phyloP scores from a whole-genome alignment of 2,329 filamentous ascomycete genomes.

The Phymatotrichopsis omnivora region DNA sequence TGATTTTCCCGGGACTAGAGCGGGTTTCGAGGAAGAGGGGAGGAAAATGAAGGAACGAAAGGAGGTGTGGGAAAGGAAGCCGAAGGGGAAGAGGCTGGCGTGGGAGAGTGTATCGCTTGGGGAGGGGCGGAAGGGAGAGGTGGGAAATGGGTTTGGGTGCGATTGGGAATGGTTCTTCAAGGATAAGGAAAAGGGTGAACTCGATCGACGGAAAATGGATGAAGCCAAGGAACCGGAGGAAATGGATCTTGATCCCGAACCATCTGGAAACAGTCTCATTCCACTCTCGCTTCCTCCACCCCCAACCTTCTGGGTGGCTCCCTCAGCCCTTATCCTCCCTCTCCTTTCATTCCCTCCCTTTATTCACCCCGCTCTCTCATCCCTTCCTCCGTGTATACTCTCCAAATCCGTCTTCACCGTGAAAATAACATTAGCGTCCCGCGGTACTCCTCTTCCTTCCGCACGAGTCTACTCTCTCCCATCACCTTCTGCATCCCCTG shows the following conservation, averaged over 20 bases:
- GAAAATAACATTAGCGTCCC: constrained; percentile 54
- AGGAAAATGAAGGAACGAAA: constrained; percentile 51
- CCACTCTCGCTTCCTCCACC: background rate
- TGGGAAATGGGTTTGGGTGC: constrained; percentile 72
- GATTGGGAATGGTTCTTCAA: constrained; percentile 66
- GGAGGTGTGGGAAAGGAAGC: constrained; percentile 61
- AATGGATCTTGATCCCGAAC: constrained; percentile 18
- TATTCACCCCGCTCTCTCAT: constrained; percentile 33
- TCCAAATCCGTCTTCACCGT: constrained; percentile 46
- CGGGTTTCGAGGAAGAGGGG: constrained; percentile 69
- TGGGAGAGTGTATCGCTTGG: constrained; percentile 69
- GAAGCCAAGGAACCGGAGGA: background rate
- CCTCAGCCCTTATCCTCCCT: constrained; percentile 31
- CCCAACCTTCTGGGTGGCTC: constrained; percentile 16
- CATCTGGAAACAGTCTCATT: background rate
- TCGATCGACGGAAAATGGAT: constrained; percentile 7
- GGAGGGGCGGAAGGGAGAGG: constrained; percentile 66
- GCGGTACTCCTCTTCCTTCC: constrained; percentile 60
- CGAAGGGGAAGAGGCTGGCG: constrained; percentile 69
- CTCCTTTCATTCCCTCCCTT: constrained; percentile 29
- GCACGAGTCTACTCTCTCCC: constrained; percentile 80
- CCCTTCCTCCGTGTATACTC: constrained; percentile 30
- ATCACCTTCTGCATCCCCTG: constrained; percentile 42
- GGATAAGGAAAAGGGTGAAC: constrained; percentile 26
- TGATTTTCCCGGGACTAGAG: constrained; percentile 68